Conservation (phyloP, 805 yeast genomes). For the Helenozyma rhizophorensis region DNA sequence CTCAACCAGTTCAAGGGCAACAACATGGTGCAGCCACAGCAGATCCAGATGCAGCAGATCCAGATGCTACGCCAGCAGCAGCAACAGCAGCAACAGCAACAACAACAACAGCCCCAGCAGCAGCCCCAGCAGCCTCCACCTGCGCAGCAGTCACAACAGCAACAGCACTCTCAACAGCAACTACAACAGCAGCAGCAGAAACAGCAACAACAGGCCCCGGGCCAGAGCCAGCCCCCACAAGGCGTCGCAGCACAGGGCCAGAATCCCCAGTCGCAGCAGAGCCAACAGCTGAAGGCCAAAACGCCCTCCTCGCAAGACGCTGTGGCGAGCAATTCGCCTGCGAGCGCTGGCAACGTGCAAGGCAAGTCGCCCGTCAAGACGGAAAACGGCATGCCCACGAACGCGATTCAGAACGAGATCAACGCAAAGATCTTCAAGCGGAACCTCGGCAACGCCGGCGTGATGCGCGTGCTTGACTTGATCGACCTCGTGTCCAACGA, state of each 20-base stretch:
- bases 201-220: conserved; percentile 1
- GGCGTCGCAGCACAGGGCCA: too few species aligned
- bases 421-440: conserved; percentile 33
- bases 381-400: neutral
- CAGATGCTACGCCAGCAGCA: conserved; percentile 7
- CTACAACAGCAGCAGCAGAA: conserved; percentile 5
- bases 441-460: conserved; percentile 41
- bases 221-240: neutral
- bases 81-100: conserved; percentile 12
- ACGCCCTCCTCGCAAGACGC: neutral
- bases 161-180: conserved; percentile 1
- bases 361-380: neutral
- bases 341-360: neutral
- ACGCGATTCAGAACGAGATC: conserved; percentile 7
- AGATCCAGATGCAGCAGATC: neutral
- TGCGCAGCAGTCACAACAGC: conserved; percentile 3
- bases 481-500: conserved; percentile 37
- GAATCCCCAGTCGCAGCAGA: conserved; percentile 4
- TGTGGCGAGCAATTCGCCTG: conserved; percentile 1
- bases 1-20: conserved; percentile 1
- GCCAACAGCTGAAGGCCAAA: conserved; percentile 2
- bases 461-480: conserved; percentile 34
- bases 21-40: neutral
- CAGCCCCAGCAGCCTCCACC: conserved; percentile 16
- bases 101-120: conserved; percentile 18